phyloP scores from a whole-genome alignment of 495 filamentous ascomycete genomes.

The Lindgomyces ingoldianus region DNA sequence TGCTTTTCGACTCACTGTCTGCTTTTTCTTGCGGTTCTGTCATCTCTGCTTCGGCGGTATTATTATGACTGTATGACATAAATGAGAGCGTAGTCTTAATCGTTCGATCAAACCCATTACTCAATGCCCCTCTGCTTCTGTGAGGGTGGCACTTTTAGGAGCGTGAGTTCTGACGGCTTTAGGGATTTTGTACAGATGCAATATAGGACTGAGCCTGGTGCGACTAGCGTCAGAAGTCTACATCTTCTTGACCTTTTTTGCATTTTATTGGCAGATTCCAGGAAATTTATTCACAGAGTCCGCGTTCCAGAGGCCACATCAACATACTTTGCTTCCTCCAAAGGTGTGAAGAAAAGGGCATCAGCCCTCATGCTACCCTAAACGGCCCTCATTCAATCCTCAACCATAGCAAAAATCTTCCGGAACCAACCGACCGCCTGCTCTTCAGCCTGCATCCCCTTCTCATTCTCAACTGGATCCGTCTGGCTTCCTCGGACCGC shows the following conservation, averaged over 20 bases:
- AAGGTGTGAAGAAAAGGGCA: too few relatives aligned
- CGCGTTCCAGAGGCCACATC: too few relatives aligned
- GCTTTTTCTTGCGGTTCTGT: not conserved
- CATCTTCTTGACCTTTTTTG: too few relatives aligned
- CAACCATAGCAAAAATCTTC: constrained; percentile 37
- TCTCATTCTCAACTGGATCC: constrained; percentile 49
- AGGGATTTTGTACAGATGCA: not conserved
- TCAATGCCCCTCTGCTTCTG: not conserved
- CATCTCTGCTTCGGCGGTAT: not conserved
- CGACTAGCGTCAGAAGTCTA: too few relatives aligned
- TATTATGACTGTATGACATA: constrained; percentile 30
- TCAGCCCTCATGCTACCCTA: too few relatives aligned
- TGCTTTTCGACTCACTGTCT: not conserved
- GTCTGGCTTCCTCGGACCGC: constrained; percentile 54
- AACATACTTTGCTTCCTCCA: too few relatives aligned
- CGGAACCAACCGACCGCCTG: constrained; percentile 61
- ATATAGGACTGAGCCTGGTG: too few relatives aligned
- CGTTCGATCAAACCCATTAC: constrained; percentile 7
- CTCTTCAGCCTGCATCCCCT: constrained; percentile 51
- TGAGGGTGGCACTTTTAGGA: not conserved
- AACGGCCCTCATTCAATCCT: not conserved
- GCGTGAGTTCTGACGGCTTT: not conserved
- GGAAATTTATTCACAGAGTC: too few relatives aligned
- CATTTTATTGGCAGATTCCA: too few relatives aligned
- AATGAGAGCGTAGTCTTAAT: constrained; percentile 36